These are phyloP conservation scores for Globisporangium acanthophoron DNA, from an alignment of 352 stramenopile species.

Conservation along the genomic window DNA sequence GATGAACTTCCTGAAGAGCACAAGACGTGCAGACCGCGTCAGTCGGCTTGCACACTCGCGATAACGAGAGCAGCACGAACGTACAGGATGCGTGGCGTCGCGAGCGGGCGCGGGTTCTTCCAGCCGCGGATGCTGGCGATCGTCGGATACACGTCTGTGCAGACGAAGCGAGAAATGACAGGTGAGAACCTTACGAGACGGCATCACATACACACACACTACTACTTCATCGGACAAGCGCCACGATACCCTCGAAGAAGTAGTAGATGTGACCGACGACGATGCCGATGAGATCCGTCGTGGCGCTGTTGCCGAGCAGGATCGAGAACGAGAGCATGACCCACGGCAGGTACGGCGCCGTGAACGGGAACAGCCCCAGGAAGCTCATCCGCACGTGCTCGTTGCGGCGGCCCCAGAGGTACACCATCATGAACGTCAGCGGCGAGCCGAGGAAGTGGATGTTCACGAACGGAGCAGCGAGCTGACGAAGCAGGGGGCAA, in stretches of 20 bases:
- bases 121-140: conserved; percentile 95
- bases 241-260: conserved; percentile 91
- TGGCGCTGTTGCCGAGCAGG: conserved; percentile 92
- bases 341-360: conserved; percentile 97
- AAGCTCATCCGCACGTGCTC: conserved; percentile 97
- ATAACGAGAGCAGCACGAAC: conserved; percentile 7
- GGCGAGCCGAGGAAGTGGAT: conserved; percentile 98
- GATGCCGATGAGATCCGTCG: conserved; percentile 98
- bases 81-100: conserved; percentile 90
- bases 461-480: conserved; percentile 94
- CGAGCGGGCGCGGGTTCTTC: conserved; percentile 88
- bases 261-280: conserved; percentile 99
- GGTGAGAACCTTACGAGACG: neutral
- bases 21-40: neutral
- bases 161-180: neutral
- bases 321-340: conserved; percentile 97
- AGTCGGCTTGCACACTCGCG: conserved; percentile 9
- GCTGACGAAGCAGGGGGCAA: conserved; percentile 21
- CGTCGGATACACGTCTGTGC: conserved; percentile 94
- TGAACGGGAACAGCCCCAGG: conserved; percentile 97
- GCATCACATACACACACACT: too few species aligned
- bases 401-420: conserved; percentile 96
- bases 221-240: too few species aligned
- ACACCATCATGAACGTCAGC: conserved; percentile 99
- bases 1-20: conserved; percentile 40